phyloP scores from a whole-genome alignment of 1,284 basidiomycete genomes.

The Trametes sp. region DNA sequence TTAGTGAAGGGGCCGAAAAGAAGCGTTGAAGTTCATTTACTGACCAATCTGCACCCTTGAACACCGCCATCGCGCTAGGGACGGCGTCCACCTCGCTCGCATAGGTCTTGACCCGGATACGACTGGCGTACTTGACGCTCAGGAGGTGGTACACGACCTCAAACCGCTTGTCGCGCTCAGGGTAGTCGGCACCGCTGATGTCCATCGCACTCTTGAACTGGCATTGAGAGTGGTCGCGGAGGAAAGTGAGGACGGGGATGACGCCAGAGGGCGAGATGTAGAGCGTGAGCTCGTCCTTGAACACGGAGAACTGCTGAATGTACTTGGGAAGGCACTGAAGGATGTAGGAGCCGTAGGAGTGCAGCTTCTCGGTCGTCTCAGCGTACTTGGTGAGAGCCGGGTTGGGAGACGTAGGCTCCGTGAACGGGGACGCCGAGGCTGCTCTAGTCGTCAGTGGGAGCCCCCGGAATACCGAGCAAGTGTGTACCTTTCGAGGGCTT shows the following conservation, averaged over 20 bases:
- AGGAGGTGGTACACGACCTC: constrained; percentile 98
- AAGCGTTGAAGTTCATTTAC: constrained; percentile 34
- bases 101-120: constrained; percentile 98
- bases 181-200: constrained; percentile 95
- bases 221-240: constrained; percentile 96
- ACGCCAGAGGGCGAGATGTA: constrained; percentile 88
- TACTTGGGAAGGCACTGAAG: constrained; percentile 92
- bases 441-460: constrained; percentile 23
- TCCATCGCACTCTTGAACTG: constrained; percentile 96
- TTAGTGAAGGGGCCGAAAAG: constrained; percentile 20
- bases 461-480: constrained; percentile 1
- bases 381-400: constrained; percentile 76
- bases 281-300: constrained; percentile 96
- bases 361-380: constrained; percentile 76
- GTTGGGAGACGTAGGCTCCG: constrained; percentile 88
- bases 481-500: constrained; percentile 56
- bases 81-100: constrained; percentile 96
- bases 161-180: constrained; percentile 92
- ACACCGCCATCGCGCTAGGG: constrained; percentile 84
- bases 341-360: constrained; percentile 92
- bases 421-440: constrained; percentile 83
- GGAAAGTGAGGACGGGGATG: constrained; percentile 89
- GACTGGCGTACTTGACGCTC: constrained; percentile 75
- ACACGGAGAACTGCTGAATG: constrained; percentile 97
- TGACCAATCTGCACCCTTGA: constrained; percentile 95